Evolutionary conservation across 2,329 filamentous ascomycete genomes (phyloP), one percentile per base, ranked within the genome.

Genomic region (Dactylellina cionopaga): DNA sequence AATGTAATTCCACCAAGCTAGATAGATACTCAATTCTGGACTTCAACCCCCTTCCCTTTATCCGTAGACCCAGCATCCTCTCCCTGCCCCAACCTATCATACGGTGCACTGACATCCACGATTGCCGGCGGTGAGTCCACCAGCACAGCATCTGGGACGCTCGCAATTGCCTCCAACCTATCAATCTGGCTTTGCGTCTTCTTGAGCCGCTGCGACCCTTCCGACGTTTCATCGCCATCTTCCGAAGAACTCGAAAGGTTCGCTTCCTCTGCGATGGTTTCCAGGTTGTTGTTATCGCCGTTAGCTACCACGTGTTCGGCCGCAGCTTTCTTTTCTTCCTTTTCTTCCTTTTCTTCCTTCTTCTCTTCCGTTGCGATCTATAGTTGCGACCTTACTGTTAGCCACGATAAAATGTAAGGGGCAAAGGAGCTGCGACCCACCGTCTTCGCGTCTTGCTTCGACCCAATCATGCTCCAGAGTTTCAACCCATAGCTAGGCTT

Each of bases 391-490:
- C 11, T 31, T 3, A 19, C 22, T 22, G 52, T 63, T 27, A 52
- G 58, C 25, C 9, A 43, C 22, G 10, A 15, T 22, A 22, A 31
- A 17, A 24, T 29, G 5, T 49, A 5, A 1, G 31, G 29, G n/a
- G 41, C 39, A 27, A 55, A 13, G 29, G 33, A 55, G 41, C 29
- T 27, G 3, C n/a, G 17, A 15, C 75, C 73, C 2, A 96, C 84
- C 0, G 90, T 90, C 74, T 84, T 84, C 79, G 94, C 86, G 78
- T 98, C 95, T 78, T 97, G 92, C 79, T 91, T 96, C 46, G 90
- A 93, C 11, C 92, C 92, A 90, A 92, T 96, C 0, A 89, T 83
- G 52, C 88, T 90, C 94, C 94, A 98, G 75, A 97, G 82, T 1
- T 89, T 87, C 79, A 97, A 83, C 5, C 90, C 91, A 80, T 90